These are phyloP conservation scores for Fusarium avenaceum DNA, from an alignment of 2,329 filamentous ascomycete genomes.

Conservation along the genomic window DNA sequence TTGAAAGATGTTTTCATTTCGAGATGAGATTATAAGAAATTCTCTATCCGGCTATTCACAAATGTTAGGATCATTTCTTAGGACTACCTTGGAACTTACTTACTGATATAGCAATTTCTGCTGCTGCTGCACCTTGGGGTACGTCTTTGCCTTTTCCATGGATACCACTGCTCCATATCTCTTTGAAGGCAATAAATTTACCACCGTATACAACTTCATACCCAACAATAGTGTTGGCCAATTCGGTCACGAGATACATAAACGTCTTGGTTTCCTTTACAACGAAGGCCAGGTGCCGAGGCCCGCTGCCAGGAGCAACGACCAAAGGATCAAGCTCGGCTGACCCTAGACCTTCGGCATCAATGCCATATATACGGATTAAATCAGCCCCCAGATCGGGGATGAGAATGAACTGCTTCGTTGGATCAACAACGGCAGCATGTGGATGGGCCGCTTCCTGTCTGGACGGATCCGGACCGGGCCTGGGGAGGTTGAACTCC, in stretches of 20 bases:
- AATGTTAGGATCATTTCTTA: background rate
- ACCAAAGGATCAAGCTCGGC: conserved; percentile 56
- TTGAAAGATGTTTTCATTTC: conserved; percentile 69
- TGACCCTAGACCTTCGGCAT: conserved; percentile 59
- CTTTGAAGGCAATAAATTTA: conserved; percentile 59
- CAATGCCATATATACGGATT: conserved; percentile 68
- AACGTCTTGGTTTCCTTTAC: conserved; percentile 61
- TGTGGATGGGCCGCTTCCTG: conserved; percentile 74
- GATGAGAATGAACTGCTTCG: conserved; percentile 71
- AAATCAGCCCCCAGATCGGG: conserved; percentile 77
- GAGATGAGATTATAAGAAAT: conserved; percentile 77
- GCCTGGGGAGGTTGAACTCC: conserved; percentile 56
- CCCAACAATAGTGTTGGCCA: conserved; percentile 68
- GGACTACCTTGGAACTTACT: conserved; percentile 48
- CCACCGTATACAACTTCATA: conserved; percentile 68
- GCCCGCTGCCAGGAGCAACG: conserved; percentile 69
- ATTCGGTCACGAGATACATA: conserved; percentile 73
- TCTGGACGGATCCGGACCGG: conserved; percentile 58
- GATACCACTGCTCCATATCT: conserved; percentile 63
- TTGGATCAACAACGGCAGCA: conserved; percentile 75
- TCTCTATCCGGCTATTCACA: conserved; percentile 66
- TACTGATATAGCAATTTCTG: conserved; percentile 72
- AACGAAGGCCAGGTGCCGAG: conserved; percentile 74
- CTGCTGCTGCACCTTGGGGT: conserved; percentile 60
- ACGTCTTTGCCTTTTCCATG: conserved; percentile 61